Base-by-base conservation (phyloP, 176 grass and related monocot genomes). In the Dendrocalamus sinicus region DNA sequence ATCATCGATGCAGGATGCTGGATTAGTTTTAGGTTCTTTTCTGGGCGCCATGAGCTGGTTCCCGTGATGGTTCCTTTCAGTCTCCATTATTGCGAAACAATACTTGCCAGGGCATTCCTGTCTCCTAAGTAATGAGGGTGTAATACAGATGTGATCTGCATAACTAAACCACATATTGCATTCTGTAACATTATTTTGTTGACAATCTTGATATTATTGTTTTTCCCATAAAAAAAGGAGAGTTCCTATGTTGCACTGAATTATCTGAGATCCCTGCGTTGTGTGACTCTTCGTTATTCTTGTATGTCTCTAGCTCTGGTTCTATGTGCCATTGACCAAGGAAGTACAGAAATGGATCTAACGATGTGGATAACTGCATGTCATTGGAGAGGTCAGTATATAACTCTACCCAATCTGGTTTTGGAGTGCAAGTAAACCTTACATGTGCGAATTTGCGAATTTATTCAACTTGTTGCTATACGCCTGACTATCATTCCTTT, bases 1-100 rank as follows among this genome's bases (percentile, higher is more conserved):
- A 52, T 84, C 44, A 14, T 80, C 17, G 3, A 43, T 43, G 39
- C 45, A 62, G 44, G 61, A 84, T 74, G 39, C 59, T 16, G 35
- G 80, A 62, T 70, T 51, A 87, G 66, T 67, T 83, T 80, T 70
- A 61, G 79, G 67, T 73, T 61, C 74, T 74, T 78, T 79, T 75
- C 28, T 73, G 79, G 68, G 79, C 44, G 46, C 48, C 61, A 43
- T 79, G 26, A 79, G n/a, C 17, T 4, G 12, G 39, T 59, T 57
- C 73, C 22, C 24, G n/a, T 47, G 64, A 82, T 81, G 72, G 32
- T 81, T 81, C 53, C 61, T 74, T 78, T 72, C 23, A 28, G 9
- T 69, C 14, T 73, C n/a, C 46, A n/a, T 47, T 57, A 26, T 14
- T 72, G 20, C 13, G 59, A 82, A 86, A 58, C 79, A 26, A 74